Evolutionary conservation across 2,329 filamentous ascomycete genomes (phyloP).

Genomic region (Periconia digitata): DNA sequence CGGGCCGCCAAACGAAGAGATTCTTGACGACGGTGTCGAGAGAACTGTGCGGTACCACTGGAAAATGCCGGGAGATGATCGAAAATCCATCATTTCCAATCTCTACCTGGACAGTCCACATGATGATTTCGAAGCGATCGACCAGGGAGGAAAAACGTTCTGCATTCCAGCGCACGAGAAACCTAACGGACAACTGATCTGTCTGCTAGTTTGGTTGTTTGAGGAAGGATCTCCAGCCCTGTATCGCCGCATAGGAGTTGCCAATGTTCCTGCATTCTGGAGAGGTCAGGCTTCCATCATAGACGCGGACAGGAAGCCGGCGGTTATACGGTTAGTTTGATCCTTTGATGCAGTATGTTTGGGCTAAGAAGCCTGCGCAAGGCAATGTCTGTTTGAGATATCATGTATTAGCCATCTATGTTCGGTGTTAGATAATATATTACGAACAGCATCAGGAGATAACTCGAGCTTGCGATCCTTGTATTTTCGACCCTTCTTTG

Average conservation of each 20-base stretch:
- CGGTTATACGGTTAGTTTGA: too few species aligned
- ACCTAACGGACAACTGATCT: not conserved
- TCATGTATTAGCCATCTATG: too few species aligned
- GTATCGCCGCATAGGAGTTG: constrained; percentile 1
- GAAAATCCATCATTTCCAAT: not conserved
- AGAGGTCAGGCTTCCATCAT: not conserved
- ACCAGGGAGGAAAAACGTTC: not conserved
- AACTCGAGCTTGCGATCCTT: too few species aligned
- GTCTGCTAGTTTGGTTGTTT: not conserved
- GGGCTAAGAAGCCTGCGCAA: too few species aligned
- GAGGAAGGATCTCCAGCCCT: not conserved
- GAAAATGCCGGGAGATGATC: too few species aligned
- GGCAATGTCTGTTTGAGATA: too few species aligned
- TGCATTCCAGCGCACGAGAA: constrained; percentile 2
- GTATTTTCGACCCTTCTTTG: too few species aligned
- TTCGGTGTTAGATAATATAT: too few species aligned
- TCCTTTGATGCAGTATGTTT: too few species aligned
- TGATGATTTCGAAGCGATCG: constrained; percentile 1
- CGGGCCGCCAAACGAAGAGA: not conserved
- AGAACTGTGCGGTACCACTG: too few species aligned
- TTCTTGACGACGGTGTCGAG: not conserved
- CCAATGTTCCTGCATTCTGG: constrained; percentile 3
- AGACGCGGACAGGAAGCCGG: not conserved
- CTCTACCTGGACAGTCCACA: constrained; percentile 1
- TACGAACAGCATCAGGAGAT: too few species aligned